A percentile compares a stretch with the other conserved stretches of the same genome.
These are phyloP conservation scores for Phylloporus arenicola DNA, from an alignment of 768 basidiomycete species.

Conservation along the genomic window DNA sequence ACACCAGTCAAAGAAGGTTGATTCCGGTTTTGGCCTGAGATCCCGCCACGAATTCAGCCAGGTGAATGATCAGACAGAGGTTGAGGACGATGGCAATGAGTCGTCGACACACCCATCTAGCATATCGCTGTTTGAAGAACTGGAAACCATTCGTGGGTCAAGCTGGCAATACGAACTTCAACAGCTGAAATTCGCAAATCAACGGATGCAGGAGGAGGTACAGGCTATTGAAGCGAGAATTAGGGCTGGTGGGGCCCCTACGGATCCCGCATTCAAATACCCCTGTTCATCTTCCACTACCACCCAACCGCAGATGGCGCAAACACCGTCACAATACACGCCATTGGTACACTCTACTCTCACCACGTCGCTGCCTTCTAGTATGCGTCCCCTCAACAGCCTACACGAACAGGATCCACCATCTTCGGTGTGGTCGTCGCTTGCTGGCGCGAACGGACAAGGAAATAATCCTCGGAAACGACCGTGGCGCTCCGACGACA, in stretches of 20 bases:
- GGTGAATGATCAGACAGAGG: not conserved
- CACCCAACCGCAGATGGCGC: not conserved
- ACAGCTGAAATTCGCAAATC: constrained; percentile 71
- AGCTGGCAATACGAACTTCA: constrained; percentile 95
- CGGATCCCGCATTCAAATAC: not conserved
- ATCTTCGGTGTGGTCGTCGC: constrained; percentile 25
- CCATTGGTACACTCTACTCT: constrained; percentile 4
- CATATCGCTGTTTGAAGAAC: constrained; percentile 64
- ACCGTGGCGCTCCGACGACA: constrained; percentile 23
- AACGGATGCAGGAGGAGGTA: constrained; percentile 57
- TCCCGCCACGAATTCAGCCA: not conserved
- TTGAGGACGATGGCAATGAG: not conserved
- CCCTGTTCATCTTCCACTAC: not conserved
- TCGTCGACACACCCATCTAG: constrained; percentile 9
- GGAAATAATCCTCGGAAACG: constrained; percentile 21
- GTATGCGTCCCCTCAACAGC: constrained; percentile 2
- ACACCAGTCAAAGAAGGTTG: not conserved
- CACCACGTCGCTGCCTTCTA: constrained; percentile 1
- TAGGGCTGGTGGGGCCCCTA: not conserved
- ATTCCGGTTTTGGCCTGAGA: not conserved
- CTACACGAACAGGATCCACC: constrained; percentile 19
- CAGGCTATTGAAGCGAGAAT: constrained; percentile 31
- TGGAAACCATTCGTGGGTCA: constrained; percentile 59
- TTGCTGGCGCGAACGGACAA: constrained; percentile 23
- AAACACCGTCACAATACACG: constrained; percentile 4